These are phyloP conservation scores for Pythium monospermum DNA, from an alignment of 352 stramenopile species.

Conservation along the genomic window DNA sequence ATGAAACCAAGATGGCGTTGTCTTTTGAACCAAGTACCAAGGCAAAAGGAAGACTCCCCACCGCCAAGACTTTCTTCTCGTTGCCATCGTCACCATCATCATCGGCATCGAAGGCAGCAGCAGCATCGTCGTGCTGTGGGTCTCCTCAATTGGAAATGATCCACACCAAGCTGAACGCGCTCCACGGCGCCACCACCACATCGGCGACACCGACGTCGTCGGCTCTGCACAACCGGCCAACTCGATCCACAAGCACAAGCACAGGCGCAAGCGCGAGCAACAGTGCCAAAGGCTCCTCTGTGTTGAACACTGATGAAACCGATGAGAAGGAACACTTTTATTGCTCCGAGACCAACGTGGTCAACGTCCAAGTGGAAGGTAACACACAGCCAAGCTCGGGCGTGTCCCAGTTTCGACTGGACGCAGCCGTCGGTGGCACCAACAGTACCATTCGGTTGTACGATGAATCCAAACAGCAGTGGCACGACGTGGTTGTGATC, in stretches of 20 bases:
- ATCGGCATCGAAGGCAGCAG: constrained; percentile 29
- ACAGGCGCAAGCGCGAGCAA: not conserved
- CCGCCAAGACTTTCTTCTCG: constrained; percentile 62
- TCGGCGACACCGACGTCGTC: constrained; percentile 3
- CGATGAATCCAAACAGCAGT: constrained; percentile 63
- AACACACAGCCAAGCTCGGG: constrained; percentile 48
- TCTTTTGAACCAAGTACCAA: constrained; percentile 54
- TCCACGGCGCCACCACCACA: constrained; percentile 42
- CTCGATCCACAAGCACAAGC: not conserved
- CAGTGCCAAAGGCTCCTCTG: not conserved
- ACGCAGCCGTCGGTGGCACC: constrained; percentile 40
- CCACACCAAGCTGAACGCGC: constrained; percentile 62
- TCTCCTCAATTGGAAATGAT: constrained; percentile 65
- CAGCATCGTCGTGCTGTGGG: constrained; percentile 38
- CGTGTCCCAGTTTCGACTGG: constrained; percentile 51
- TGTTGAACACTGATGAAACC: constrained; percentile 21
- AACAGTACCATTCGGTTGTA: constrained; percentile 71
- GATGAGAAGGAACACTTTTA: constrained; percentile 64
- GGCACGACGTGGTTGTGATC: constrained; percentile 73
- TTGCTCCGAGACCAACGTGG: constrained; percentile 59
- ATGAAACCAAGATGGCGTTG: constrained; percentile 47
- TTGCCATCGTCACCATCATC: constrained; percentile 30
- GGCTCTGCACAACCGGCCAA: too few species aligned
- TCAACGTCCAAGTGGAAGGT: constrained; percentile 63
- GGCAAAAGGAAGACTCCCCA: constrained; percentile 40